Percentiles rank a stretch among this genome's conserved stretches.
These are phyloP conservation scores for Phytophthora hibernalis DNA, from an alignment of 352 stramenopile species.

Conservation along the genomic window DNA sequence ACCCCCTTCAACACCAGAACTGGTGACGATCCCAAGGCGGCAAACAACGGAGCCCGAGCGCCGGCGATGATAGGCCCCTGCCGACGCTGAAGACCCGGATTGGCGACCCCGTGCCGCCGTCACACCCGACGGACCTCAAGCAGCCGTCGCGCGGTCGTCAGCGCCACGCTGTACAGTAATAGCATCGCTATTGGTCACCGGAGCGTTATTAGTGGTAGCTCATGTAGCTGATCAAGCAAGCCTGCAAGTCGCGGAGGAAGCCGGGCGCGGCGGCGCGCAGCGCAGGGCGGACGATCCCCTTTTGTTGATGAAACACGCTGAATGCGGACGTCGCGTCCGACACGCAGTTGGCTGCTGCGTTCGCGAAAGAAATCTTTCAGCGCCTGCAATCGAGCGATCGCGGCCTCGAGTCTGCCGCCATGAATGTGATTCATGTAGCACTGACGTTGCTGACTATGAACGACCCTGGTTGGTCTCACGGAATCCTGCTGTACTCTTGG, in stretches of 20 bases:
- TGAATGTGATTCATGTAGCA: too few species aligned
- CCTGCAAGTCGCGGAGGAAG: constrained; percentile 24
- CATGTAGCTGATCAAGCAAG: neutral
- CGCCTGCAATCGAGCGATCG: neutral
- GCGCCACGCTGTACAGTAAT: too few species aligned
- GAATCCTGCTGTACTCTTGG: neutral
- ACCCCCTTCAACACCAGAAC: constrained; percentile 34
- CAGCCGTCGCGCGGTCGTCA: neutral
- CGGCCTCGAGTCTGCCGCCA: too few species aligned
- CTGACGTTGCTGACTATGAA: neutral
- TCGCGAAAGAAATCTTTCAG: neutral
- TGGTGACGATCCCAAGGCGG: neutral
- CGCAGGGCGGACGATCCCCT: neutral
- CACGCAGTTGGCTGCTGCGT: too few species aligned
- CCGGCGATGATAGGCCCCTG: constrained; percentile 25
- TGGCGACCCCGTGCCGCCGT: constrained; percentile 19
- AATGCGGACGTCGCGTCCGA: neutral
- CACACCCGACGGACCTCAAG: constrained; percentile 29
- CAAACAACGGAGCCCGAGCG: constrained; percentile 7
- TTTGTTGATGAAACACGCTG: constrained; percentile 2
- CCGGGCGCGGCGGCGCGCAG: constrained; percentile 15
- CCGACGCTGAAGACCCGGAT: constrained; percentile 20
- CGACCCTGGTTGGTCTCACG: neutral
- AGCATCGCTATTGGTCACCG: neutral
- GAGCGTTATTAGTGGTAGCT: neutral